phyloP scores from a whole-genome alignment of 495 filamentous ascomycete genomes.

The Thozetella sp. region DNA sequence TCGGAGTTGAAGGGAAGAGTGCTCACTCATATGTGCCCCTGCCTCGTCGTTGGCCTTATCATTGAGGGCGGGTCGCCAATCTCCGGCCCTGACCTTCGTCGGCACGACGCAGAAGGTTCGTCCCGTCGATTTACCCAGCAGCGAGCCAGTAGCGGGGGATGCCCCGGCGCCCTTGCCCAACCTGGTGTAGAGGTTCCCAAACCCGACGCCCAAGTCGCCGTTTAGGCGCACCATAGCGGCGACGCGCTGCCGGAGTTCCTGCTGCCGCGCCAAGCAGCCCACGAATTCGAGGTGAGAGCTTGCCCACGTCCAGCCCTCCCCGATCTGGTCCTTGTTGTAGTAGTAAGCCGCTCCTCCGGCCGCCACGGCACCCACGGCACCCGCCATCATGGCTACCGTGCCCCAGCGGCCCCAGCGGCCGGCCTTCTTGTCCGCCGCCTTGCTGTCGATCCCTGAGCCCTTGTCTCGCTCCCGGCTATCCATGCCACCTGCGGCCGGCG shows the following conservation, averaged over 20 bases:
- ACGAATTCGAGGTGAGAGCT: slow-evolving; percentile 95
- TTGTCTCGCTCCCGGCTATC: not conserved
- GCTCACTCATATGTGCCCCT: slow-evolving; percentile 73
- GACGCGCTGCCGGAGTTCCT: slow-evolving; percentile 74
- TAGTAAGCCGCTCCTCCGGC: slow-evolving; percentile 91
- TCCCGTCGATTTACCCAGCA: slow-evolving; percentile 47
- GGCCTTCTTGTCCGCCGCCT: slow-evolving; percentile 30
- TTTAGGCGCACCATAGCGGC: slow-evolving; percentile 57
- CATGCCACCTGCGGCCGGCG: not conserved
- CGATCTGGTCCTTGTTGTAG: slow-evolving; percentile 76
- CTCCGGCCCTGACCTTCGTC: slow-evolving; percentile 43
- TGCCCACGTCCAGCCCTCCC: slow-evolving; percentile 74
- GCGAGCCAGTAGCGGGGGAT: slow-evolving; percentile 43
- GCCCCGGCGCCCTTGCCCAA: slow-evolving; percentile 65
- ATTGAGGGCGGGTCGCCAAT: slow-evolving; percentile 74
- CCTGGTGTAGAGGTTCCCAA: slow-evolving; percentile 80
- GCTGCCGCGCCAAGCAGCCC: slow-evolving; percentile 76
- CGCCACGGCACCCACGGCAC: slow-evolving; percentile 76
- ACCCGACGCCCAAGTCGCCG: slow-evolving; percentile 60
- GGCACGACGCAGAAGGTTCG: slow-evolving; percentile 88
- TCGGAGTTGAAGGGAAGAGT: not conserved
- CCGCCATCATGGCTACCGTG: slow-evolving; percentile 79
- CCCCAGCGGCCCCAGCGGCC: slow-evolving; percentile 70
- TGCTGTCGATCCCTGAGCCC: slow-evolving; percentile 11
- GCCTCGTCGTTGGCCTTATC: slow-evolving; percentile 77